Evolutionary conservation across 129 eudicot species (phyloP).

Genomic region (Deinandra increscens): DNA sequence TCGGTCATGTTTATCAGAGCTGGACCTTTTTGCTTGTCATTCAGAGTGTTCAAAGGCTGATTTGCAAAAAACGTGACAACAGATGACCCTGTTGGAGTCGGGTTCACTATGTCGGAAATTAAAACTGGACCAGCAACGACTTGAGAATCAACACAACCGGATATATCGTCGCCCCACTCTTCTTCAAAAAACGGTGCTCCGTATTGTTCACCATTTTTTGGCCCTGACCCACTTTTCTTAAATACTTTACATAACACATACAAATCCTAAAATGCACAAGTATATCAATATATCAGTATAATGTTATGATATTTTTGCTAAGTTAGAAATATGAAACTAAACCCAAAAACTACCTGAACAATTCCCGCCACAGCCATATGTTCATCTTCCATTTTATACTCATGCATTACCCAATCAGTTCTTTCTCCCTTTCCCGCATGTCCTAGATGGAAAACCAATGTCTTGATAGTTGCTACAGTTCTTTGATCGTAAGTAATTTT

Average conservation of each 20-base stretch:
- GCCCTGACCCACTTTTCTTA: constrained; percentile 69
- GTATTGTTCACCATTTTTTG: constrained; percentile 72
- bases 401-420: constrained; percentile 87
- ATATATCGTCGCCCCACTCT: constrained; percentile 57
- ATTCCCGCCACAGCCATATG: constrained; percentile 44
- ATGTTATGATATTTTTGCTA: not conserved
- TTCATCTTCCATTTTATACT: constrained; percentile 52
- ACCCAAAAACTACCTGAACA: constrained; percentile 43
- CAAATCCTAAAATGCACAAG: constrained; percentile 45
- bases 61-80: constrained; percentile 21
- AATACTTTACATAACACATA: constrained; percentile 64
- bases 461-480: constrained; percentile 58
- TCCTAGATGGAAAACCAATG: constrained; percentile 65
- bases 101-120: constrained; percentile 2
- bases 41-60: not conserved
- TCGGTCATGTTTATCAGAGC: constrained; percentile 16
- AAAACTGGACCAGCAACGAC: constrained; percentile 25
- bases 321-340: not conserved
- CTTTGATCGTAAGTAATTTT: constrained; percentile 36
- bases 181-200: constrained; percentile 81
- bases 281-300: not conserved
- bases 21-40: constrained; percentile 10
- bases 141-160: constrained; percentile 23
- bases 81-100: constrained; percentile 36
- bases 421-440: constrained; percentile 63